Evolutionary conservation across 163 green algal species (phyloP), one percentile per base, ranked within the genome.

Genomic region (Scenedesmus sp.): DNA sequence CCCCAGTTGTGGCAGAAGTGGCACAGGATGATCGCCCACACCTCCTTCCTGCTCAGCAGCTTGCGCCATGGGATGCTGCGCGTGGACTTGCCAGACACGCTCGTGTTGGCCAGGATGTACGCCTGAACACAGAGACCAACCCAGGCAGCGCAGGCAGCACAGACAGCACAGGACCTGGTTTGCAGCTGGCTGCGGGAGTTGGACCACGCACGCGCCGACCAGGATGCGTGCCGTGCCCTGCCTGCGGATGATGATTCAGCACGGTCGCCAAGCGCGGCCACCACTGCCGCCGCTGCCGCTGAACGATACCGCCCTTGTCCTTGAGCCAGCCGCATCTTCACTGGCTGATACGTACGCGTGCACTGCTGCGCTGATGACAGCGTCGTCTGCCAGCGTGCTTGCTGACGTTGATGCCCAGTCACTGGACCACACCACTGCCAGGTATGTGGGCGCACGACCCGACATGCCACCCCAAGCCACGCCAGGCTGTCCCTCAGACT

Each of bases 1-100:
- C 98, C 98, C 97, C 97, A 99, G 94, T 99, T 99, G 95, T 99
- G 97, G 94, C 98, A 99, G 93, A 99, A 99, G 94, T 99, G 98
- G 81, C 93, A 97, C 7, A 98, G 51, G 89, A 99, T 98, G 93
- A 98, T 97, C 79, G 97, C 96, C 97, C 97, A 98, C 85, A 98
- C 95, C 92, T 96, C 94, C 35, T 93, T 94, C 0, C 94, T 88
- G 43, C 92, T 97, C 7, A 99, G 94, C 68, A 99, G 94, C 81
- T 94, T 86, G n/a, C 92, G 85, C 97, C 96, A 99, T 33, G 97
- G 97, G 80, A 99, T 97, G 42, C 46, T 84, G 80, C 18, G 13
- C 6, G 78, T 80, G 33, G 61, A 49, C 73, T 81, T 87, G 51
- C 56, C n/a, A n/a, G 51, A 85, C 10, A 83, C 79, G 33, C 59